phyloP scores from a whole-genome alignment of 169 alveolate species.

The Plasmodium blacklocki region DNA sequence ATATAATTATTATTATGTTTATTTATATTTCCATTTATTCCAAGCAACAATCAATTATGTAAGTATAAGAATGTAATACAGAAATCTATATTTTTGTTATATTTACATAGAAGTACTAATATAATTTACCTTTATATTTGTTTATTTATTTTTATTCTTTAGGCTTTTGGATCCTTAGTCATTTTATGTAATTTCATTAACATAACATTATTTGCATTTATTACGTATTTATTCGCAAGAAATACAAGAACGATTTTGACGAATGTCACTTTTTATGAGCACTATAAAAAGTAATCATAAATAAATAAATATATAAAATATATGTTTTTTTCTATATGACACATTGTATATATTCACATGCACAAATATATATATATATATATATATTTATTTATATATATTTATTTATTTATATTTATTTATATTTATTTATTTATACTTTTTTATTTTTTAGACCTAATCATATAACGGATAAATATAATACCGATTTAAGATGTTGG shows the following conservation, averaged over 20 bases:
- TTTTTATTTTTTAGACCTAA: constrained; percentile 39
- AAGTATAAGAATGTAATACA: constrained; percentile 16
- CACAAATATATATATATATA: neutral
- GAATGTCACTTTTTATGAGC: constrained; percentile 92
- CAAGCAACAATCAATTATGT: constrained; percentile 42
- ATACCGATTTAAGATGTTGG: constrained; percentile 72
- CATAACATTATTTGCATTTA: constrained; percentile 86
- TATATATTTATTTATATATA: neutral
- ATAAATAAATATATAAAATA: neutral
- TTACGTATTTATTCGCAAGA: constrained; percentile 85
- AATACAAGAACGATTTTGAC: constrained; percentile 88
- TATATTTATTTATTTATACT: neutral
- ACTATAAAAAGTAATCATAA: constrained; percentile 83
- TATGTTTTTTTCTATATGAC: neutral
- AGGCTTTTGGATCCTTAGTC: constrained; percentile 55
- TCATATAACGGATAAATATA: constrained; percentile 63
- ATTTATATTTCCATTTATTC: constrained; percentile 27
- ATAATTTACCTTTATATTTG: neutral
- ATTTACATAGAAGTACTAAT: neutral
- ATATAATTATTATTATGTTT: constrained; percentile 73
- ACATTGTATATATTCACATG: neutral
- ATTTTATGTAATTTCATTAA: constrained; percentile 78
- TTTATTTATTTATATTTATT: neutral
- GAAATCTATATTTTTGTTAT: neutral
- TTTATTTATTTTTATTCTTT: constrained; percentile 44